Conservation (phyloP, 2,329 filamentous ascomycete genomes). For the Aspergillus tamarii region DNA sequence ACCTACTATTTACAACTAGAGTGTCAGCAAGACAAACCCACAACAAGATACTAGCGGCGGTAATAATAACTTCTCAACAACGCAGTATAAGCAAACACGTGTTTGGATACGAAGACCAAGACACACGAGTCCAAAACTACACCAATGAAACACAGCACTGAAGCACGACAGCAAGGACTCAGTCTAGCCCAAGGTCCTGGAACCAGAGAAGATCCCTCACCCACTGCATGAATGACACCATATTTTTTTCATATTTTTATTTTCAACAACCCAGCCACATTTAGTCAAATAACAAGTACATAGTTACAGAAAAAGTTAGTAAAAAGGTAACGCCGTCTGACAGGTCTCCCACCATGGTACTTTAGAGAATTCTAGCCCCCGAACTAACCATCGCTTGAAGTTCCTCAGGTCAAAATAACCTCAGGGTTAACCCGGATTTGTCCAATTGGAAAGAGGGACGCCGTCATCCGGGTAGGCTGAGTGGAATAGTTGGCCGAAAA, state of each 20-base stretch:
- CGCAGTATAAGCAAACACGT: conserved; percentile 1
- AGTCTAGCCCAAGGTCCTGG: not conserved
- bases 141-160: not conserved
- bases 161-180: not conserved
- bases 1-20: not conserved
- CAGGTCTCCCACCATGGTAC: not conserved
- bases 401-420: conserved; percentile 3
- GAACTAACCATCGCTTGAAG: not conserved
- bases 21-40: not conserved
- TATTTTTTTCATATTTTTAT: not conserved
- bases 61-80: not conserved
- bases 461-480: not conserved
- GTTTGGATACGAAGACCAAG: conserved; percentile 1
- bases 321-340: not conserved
- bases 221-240: not conserved
- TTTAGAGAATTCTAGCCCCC: not conserved
- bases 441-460: not conserved
- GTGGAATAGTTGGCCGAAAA: not conserved
- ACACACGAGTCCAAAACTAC: not conserved
- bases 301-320: no score
- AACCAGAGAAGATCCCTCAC: not conserved
- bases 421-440: not conserved
- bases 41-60: not conserved
- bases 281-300: no score
- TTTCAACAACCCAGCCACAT: not conserved